These are phyloP conservation scores for Plasmodium reichenowi DNA, from an alignment of 169 alveolate genomes.

Conservation along the genomic window DNA sequence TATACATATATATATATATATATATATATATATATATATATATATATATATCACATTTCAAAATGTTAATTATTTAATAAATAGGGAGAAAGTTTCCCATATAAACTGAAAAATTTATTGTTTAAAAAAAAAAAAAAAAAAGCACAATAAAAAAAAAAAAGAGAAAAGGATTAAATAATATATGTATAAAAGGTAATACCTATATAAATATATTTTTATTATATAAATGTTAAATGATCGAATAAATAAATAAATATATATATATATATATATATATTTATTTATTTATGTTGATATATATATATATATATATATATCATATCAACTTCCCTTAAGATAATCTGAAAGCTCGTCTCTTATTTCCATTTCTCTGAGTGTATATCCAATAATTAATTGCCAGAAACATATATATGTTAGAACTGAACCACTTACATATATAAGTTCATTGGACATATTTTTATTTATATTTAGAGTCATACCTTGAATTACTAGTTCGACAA, in stretches of 20 bases:
- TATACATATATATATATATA: too few species aligned
- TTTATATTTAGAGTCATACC: slow-evolving; percentile 79
- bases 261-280: background rate
- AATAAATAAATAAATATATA: background rate
- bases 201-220: background rate
- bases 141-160: too few species aligned
- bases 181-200: background rate
- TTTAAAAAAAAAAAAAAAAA: background rate
- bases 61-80: too few species aligned
- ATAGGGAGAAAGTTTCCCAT: too few species aligned
- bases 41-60: too few species aligned
- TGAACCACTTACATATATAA: slow-evolving; percentile 65
- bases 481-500: slow-evolving; percentile 82
- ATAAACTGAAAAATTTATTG: background rate
- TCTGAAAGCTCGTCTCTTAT: slow-evolving; percentile 81
- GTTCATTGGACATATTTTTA: slow-evolving; percentile 33
- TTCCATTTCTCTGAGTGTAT: slow-evolving; percentile 86
- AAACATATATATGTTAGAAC: slow-evolving; percentile 86
- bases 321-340: slow-evolving; percentile 43
- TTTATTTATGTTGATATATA: background rate
- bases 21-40: too few species aligned
- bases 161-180: background rate
- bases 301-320: too few species aligned
- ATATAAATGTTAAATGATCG: too few species aligned
- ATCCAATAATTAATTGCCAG: slow-evolving; percentile 90